phyloP scores from a whole-genome alignment of 169 alveolate genomes.

The Plasmodium knowlesi region DNA sequence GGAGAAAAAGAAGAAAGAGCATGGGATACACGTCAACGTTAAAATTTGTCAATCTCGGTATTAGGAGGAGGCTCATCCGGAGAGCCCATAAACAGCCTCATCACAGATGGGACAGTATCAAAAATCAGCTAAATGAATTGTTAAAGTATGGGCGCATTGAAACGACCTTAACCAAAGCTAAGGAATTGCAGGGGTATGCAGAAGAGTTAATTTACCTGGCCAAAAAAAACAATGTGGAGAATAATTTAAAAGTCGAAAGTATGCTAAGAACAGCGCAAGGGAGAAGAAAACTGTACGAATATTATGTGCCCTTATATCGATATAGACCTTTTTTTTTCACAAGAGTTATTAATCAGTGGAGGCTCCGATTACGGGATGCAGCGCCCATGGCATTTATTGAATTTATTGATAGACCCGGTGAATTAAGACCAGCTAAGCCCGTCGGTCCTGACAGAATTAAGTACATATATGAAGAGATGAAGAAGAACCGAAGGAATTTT shows the following conservation, averaged over 20 bases:
- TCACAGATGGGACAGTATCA: slow-evolving; percentile 88
- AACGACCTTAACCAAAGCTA: slow-evolving; percentile 87
- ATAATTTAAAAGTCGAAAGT: slow-evolving; percentile 86
- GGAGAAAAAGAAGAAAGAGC: background rate
- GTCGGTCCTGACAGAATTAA: slow-evolving; percentile 84
- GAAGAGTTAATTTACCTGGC: slow-evolving; percentile 89
- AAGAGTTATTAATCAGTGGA: slow-evolving; percentile 88
- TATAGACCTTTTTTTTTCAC: slow-evolving; percentile 87
- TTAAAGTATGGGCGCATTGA: slow-evolving; percentile 87
- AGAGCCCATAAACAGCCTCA: slow-evolving; percentile 87
- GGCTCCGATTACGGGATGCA: slow-evolving; percentile 85
- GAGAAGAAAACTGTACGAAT: slow-evolving; percentile 85
- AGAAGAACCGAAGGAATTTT: slow-evolving; percentile 79
- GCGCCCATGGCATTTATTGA: slow-evolving; percentile 91
- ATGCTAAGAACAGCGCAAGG: slow-evolving; percentile 89
- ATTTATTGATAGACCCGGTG: slow-evolving; percentile 89
- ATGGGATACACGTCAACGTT: slow-evolving; percentile 88
- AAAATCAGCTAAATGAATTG: slow-evolving; percentile 85
- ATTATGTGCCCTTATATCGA: slow-evolving; percentile 86
- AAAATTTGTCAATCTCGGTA: slow-evolving; percentile 86
- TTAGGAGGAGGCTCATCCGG: slow-evolving; percentile 83
- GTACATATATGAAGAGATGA: slow-evolving; percentile 79
- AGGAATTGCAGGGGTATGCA: slow-evolving; percentile 91
- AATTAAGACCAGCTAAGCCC: slow-evolving; percentile 90
- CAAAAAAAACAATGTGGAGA: slow-evolving; percentile 80